Evolutionary conservation across 2,329 filamentous ascomycete genomes (phyloP), one percentile per base, ranked within the genome.

Genomic region (Hypoxylon sp.): DNA sequence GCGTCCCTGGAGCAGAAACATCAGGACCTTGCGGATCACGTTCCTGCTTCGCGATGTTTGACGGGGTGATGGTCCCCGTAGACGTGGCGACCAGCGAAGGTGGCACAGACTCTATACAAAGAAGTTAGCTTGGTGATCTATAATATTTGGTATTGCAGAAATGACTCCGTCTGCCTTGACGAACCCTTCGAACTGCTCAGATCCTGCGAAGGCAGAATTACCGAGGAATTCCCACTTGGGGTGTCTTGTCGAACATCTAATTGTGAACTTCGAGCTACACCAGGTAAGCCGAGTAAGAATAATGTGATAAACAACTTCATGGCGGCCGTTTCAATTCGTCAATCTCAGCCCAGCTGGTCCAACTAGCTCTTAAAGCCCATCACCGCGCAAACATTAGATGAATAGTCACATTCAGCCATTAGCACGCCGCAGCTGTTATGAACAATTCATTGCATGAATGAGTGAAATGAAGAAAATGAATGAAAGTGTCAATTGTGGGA

Each of bases 161-260:
- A 70, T 54, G 35, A 47, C 59, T 48, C 66, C 37, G 46, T 39
- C 53, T 17, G 9, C 48, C 39, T 59, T 54, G 59, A 71, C 69
- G 69, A 70, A 71, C 69, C 69, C 54, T 51, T 64, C 58, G 67
- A 58, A 39, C 60, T 66, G 24, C 57, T 64, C 48, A 26, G 33
- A 53, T 46, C 61, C 55, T 58, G 66, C 46, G 51, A 35, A 5
- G 67, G 54, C 54, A 59, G 29, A 67, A 26, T 55, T 33, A 39
- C 58, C 53, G 67, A 67, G 11, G 17, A 70, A 59, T 71, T 71
- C 60, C 69, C 66, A 62, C 69, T 67, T 67, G 69, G 66, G 61
- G 42, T 44, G 46, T 26, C 63, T 42, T 71, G 69, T 55, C 67
- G 63, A 67, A 47, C 58, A 46, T 62, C 42, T 39, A 71, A 52